Evolutionary conservation across 257 asterid species (phyloP).

Genomic region (Gynochthodes officinalis): DNA sequence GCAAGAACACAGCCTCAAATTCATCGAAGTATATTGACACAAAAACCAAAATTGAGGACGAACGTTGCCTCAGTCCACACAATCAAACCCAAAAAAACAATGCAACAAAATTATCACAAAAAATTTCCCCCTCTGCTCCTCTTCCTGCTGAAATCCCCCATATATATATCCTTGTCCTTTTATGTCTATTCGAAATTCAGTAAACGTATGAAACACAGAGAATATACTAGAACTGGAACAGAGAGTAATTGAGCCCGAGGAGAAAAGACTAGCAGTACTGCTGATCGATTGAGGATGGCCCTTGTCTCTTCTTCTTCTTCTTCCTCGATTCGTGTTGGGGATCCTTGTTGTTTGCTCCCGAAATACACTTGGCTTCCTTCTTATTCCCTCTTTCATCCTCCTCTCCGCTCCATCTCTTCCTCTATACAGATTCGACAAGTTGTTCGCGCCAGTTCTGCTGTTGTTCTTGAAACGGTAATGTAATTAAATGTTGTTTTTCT

Average conservation of each 20-base stretch:
- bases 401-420: constrained; percentile 21
- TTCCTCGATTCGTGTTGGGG: constrained; percentile 33
- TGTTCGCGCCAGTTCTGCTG: constrained; percentile 57
- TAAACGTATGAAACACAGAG: constrained; percentile 8
- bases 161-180: constrained; percentile 46
- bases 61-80: constrained; percentile 28
- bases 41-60: constrained; percentile 2
- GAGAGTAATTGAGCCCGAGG: neutral
- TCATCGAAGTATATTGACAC: neutral
- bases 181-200: constrained; percentile 32
- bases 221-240: neutral
- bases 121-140: constrained; percentile 45
- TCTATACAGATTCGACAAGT: constrained; percentile 23
- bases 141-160: constrained; percentile 53
- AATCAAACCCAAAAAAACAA: constrained; percentile 25
- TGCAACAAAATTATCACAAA: constrained; percentile 40
- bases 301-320: constrained; percentile 42
- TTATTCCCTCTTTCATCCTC: constrained; percentile 28
- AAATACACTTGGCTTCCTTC: constrained; percentile 24
- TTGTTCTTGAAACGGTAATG: constrained; percentile 63
- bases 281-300: constrained; percentile 26
- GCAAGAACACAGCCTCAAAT: constrained; percentile 6
- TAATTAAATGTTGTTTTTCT: constrained; percentile 28
- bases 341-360: constrained; percentile 26
- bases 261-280: no score